A percentile compares a stretch with the other conserved stretches of the same genome.
Evolutionary conservation across 116 monocot species (phyloP).

Genomic region (Papilionanthe hybrid): DNA sequence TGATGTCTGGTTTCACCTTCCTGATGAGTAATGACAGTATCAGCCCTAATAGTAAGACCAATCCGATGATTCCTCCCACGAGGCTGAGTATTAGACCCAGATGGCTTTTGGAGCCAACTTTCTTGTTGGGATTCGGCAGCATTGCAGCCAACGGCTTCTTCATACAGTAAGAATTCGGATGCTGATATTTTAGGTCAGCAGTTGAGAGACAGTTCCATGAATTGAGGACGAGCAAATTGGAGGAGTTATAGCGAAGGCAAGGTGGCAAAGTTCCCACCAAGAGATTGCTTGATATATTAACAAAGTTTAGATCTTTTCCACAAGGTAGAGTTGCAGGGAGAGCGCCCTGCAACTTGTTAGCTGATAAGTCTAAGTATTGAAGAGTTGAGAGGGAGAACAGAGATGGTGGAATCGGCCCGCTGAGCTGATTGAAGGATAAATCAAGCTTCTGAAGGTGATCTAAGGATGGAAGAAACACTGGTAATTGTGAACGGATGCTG

Average conservation of each 20-base stretch:
- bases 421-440: conserved; percentile 40
- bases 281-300: conserved; percentile 61
- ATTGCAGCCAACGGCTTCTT: conserved; percentile 58
- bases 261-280: conserved; percentile 50
- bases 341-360: conserved; percentile 47
- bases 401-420: conserved; percentile 41
- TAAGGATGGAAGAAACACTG: conserved; percentile 16
- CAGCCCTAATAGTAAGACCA: conserved; percentile 28
- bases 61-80: conserved; percentile 47
- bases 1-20: conserved; percentile 12
- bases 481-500: conserved; percentile 23
- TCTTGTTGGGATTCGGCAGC: conserved; percentile 22
- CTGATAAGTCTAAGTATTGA: conserved; percentile 44
- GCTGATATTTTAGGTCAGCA: conserved; percentile 32
- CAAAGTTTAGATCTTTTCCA: conserved; percentile 25
- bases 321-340: conserved; percentile 38
- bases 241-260: conserved; percentile 37
- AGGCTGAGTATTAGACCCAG: conserved; percentile 46
- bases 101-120: conserved; percentile 25
- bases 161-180: conserved; percentile 49
- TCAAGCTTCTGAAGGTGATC: conserved; percentile 45
- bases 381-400: conserved; percentile 51
- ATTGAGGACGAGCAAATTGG: conserved; percentile 25
- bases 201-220: conserved; percentile 62
- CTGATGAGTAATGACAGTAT: conserved; percentile 35